Percentiles rank a stretch among this genome's conserved stretches.
These are phyloP conservation scores for Lipomyces spencermartinsiae DNA, from an alignment of 805 yeast species.

Conservation along the genomic window DNA sequence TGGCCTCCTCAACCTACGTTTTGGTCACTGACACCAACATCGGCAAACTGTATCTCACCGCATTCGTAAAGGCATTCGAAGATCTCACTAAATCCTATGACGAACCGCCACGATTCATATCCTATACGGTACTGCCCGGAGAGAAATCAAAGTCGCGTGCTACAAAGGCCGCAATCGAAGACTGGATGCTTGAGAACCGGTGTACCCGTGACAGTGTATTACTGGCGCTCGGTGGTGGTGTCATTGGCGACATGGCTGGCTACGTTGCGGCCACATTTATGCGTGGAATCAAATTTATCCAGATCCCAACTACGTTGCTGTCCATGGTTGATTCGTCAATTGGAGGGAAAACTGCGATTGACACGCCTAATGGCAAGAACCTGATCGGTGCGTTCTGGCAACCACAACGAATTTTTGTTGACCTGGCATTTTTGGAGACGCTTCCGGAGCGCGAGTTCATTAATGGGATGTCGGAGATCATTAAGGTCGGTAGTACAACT, in stretches of 20 bases:
- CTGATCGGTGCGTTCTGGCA: conserved; percentile 98
- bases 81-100: conserved; percentile 2
- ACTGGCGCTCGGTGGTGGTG: conserved; percentile 97
- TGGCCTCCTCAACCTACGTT: conserved; percentile 89
- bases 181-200: conserved; percentile 76
- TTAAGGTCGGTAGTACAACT: conserved; percentile 53
- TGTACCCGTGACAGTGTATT: conserved; percentile 97
- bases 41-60: conserved; percentile 47
- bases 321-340: conserved; percentile 98
- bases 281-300: conserved; percentile 95
- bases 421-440: conserved; percentile 83
- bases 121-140: conserved; percentile 86
- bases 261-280: conserved; percentile 98
- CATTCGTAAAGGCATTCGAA: conserved; percentile 51
- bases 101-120: conserved; percentile 68
- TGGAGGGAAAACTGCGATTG: conserved; percentile 98
- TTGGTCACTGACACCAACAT: conserved; percentile 86
- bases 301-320: conserved; percentile 89
- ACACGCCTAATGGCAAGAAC: conserved; percentile 94
- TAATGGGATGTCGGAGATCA: conserved; percentile 98
- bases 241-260: conserved; percentile 98
- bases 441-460: conserved; percentile 92
- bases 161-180: conserved; percentile 93
- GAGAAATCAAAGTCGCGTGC: conserved; percentile 87
- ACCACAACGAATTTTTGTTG: conserved; percentile 86